These are phyloP conservation scores for Globisporangium viniferum DNA, from an alignment of 352 stramenopile species.

Conservation along the genomic window DNA sequence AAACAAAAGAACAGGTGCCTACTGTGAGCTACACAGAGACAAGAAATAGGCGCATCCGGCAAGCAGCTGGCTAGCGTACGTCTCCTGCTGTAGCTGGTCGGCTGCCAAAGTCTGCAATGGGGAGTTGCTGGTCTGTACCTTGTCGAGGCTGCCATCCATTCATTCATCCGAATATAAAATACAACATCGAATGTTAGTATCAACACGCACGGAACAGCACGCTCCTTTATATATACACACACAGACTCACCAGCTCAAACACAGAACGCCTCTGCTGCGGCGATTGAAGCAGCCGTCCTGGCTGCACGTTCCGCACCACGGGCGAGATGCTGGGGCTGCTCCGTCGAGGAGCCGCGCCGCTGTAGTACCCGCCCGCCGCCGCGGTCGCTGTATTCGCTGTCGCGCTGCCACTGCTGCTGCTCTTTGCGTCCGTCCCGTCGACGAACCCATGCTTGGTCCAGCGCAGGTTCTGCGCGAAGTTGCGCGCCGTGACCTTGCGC, in stretches of 20 bases:
- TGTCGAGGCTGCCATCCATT: slow-evolving; percentile 9
- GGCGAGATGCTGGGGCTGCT: slow-evolving; percentile 13
- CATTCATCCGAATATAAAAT: neutral
- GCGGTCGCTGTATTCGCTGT: slow-evolving; percentile 2
- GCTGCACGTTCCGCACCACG: slow-evolving; percentile 10
- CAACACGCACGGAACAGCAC: neutral
- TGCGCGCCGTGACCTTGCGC: slow-evolving; percentile 35
- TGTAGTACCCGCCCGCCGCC: neutral
- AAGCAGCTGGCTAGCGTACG: slow-evolving; percentile 11
- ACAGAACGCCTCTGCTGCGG: slow-evolving; percentile 8
- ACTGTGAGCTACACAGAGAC: neutral
- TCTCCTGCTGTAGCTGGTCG: slow-evolving; percentile 30
- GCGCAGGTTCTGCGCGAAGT: slow-evolving; percentile 40
- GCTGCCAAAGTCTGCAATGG: slow-evolving; percentile 18
- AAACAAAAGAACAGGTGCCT: neutral
- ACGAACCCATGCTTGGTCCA: slow-evolving; percentile 42
- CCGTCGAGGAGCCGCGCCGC: neutral
- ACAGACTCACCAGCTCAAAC: slow-evolving; percentile 21
- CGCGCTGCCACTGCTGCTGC: neutral
- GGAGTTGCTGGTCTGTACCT: slow-evolving; percentile 15
- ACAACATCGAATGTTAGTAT: neutral
- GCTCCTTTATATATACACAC: neutral
- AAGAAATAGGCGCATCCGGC: neutral
- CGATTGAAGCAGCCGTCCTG: slow-evolving; percentile 6
- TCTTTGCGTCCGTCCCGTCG: slow-evolving; percentile 20